Base-by-base conservation (phyloP, 768 basidiomycete species). In the Termitomyces titanicus region DNA sequence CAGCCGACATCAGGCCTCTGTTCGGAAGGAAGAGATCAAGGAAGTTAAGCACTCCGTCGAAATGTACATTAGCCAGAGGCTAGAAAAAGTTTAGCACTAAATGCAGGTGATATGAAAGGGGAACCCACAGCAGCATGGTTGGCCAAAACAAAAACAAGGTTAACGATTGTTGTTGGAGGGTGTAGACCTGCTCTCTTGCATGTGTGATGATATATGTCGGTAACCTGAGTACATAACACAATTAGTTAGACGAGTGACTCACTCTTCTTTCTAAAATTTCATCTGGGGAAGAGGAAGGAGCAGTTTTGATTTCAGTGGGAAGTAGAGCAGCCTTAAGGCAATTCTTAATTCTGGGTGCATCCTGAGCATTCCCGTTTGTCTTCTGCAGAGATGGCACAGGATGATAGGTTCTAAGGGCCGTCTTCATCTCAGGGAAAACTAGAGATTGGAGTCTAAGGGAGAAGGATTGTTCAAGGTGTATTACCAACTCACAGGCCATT, bases 361-460 rank as follows among this genome's bases (percentile, higher is more conserved):
- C 92, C 68, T 94, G 91, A 7, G 91, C 83, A 68, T 93, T 92
- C 17, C 88, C 89, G 61, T 88, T 86, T 15, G 92, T 90, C 74
- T 89, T 90, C 67, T 94, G 92, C 25, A 94, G 74, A 29, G 88
- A 88, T 10, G 93, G 93, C n/a, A 93, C 84, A 27, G 93, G 91
- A 64, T 94, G 93, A 69, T 94, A 94, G 51, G 90, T 91, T 65
- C 92, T 77, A 53, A 94, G 74, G 18, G 90, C 88, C 5, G 93
- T 94, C 70, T 91, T 89, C 92, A 94, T 94, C 75, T 93, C 91
- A 54, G 91, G 91, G 68, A 92, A 93, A 74, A 94, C 90, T 92
- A 66, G 39, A 62, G 47, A 15, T 54, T 7, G 5, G 48, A 55
- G 56, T 52, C 65, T 39, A 37, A 59, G 59, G 60, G 56, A 55